Base-by-base conservation (phyloP, 345 rosid genomes). In the Gossypium bickii region DNA sequence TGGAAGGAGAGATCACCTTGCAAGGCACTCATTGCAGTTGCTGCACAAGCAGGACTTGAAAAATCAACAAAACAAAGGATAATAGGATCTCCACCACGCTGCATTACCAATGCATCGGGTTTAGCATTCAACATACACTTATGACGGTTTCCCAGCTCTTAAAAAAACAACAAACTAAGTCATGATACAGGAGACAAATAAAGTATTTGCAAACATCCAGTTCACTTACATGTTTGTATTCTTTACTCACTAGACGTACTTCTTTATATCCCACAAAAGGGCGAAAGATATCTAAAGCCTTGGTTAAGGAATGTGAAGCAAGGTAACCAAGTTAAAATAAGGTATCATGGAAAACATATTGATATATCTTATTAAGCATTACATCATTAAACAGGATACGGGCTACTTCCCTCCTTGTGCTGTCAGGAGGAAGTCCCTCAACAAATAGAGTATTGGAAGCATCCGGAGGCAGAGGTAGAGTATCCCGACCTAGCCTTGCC, bases 61-160 rank as follows among this genome's bases (percentile, higher is more conserved):
- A 93, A 91, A 79, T 93, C 98, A 74, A 93, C 98, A 84, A 91
- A 91, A 80, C 97, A 93, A 70, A 89, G 93, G 71, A 91, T 89
- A 74, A 90, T 81, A 70, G 92, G 92, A 76, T 91, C 97, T 58
- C 93, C 94, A 22, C 94, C 94, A 25, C 93, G 92, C 98, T 90
- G 90, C 90, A 84, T 78, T 56, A 52, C 51, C 11, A 16, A 72
- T 45, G 16, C 17, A 75, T n/a, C 70, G 45, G 20, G 48, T 8
- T 71, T 58, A 71, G 58, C 20, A 29, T 62, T 29, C 17, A 75
- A 51, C 45, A 68, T 38, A 9, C 47, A 57, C 20, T 53, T 49
- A 44, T 38, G 45, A 75, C 25, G 59, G 57, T 41, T 25, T 60
- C 44, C 41, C 16, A 34, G 3, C 41, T 34, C 41, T 58, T 16